Base-by-base conservation (phyloP, 768 basidiomycete genomes). In the Trichaptum fuscoviolaceum region DNA sequence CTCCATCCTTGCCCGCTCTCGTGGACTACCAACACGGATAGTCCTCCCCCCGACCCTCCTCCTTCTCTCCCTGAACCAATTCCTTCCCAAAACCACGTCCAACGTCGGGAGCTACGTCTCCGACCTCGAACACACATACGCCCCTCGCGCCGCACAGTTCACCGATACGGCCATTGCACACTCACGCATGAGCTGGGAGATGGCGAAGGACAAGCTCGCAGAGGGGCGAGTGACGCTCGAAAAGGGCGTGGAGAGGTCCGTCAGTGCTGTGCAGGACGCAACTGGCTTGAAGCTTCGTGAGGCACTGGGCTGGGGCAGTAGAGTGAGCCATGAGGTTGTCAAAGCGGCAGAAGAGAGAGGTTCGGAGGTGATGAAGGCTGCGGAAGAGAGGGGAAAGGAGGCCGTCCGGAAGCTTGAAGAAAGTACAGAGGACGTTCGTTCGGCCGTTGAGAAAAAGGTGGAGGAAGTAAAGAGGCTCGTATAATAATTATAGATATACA, bases 1-100 rank as follows among this genome's bases (percentile, higher is more conserved):
- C 1, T 95, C 95, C 66, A 89, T 99, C 71, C 71, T 98, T 65
- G 86, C 91, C 0, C 89, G 95, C 58, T 91, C 90, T 70, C 88
- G 95, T 69, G 73, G 80, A 64, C 77, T 95, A 64, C 82, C 87
- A 35, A 78, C 86, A 6, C 90, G 96, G 23, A 71, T 90, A 63
- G 68, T 90, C 59, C 83, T 95, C 17, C 96, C 96, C 0, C 91
- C 96, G 0, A 67, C 86, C 25, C 85, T 95, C 75, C 77, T 95
- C 70, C 64, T 90, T 66, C 73, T 85, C 67, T 87, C 95, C 30
- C 80, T 89, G 59, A 81, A 86, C 65, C 88, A 96, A 75, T 96
- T 97, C 86, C 86, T 97, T 57, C 96, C 96, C 4, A 82, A 89
- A 74, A 92, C 93, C 7, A 83, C 90, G 1, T 70, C 76, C 65